These are phyloP conservation scores for Papiliotrema terrestris DNA, from an alignment of 1,284 basidiomycete genomes.

Conservation along the genomic window DNA sequence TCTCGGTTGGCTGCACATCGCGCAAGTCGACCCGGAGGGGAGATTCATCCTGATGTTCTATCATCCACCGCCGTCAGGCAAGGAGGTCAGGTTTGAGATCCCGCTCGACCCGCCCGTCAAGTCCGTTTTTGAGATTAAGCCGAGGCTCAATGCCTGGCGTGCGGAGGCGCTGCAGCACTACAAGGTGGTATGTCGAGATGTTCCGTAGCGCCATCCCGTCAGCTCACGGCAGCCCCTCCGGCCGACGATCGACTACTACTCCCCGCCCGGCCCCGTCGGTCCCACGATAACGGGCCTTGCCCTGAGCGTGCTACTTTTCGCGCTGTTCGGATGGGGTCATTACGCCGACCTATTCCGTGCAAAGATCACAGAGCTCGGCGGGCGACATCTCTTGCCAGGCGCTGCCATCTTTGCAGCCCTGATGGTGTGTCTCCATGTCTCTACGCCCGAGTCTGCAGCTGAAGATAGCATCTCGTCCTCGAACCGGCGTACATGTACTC, in stretches of 20 bases:
- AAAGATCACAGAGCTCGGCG: slow-evolving; percentile 7
- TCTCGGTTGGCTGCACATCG: slow-evolving; percentile 31
- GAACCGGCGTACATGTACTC: slow-evolving; percentile 17
- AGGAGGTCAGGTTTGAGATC: slow-evolving; percentile 16
- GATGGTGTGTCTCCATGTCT: slow-evolving; percentile 22
- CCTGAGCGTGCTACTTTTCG: slow-evolving; percentile 20
- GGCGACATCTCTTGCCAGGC: slow-evolving; percentile 16
- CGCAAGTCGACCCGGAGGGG: slow-evolving; percentile 14
- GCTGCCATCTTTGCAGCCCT: slow-evolving; percentile 17
- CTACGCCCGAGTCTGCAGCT: not conserved
- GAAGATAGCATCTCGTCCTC: slow-evolving; percentile 13
- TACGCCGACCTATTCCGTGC: slow-evolving; percentile 20
- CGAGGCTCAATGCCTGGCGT: slow-evolving; percentile 12
- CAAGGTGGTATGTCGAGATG: slow-evolving; percentile 20
- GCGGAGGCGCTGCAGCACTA: slow-evolving; percentile 18
- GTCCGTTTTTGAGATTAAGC: slow-evolving; percentile 11
- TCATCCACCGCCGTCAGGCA: slow-evolving; percentile 20
- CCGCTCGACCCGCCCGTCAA: slow-evolving; percentile 24
- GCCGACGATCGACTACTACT: slow-evolving; percentile 29
- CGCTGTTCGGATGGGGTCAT: slow-evolving; percentile 15
- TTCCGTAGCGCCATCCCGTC: not conserved
- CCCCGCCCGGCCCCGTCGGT: slow-evolving; percentile 21
- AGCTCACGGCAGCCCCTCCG: slow-evolving; percentile 4
- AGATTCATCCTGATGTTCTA: slow-evolving; percentile 14
- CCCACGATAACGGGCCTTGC: slow-evolving; percentile 12